A percentile compares a stretch with the other conserved stretches of the same genome.
phyloP scores from a whole-genome alignment of 352 stramenopile species.

The Pseudoperonospora humuli region DNA sequence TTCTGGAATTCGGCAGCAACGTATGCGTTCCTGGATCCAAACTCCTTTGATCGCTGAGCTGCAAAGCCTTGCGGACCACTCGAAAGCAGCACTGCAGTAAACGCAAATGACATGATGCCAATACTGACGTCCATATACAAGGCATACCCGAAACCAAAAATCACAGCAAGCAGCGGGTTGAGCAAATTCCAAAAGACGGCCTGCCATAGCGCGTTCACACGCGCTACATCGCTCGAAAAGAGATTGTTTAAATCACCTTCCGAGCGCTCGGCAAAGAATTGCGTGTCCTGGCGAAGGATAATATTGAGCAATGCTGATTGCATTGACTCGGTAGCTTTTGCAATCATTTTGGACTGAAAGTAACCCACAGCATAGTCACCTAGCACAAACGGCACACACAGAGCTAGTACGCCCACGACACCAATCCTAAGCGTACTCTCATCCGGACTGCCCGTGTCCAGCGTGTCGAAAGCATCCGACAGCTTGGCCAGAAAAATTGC shows the following conservation, averaged over 20 bases:
- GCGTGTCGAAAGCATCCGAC: conserved; percentile 62
- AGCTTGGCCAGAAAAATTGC: conserved; percentile 65
- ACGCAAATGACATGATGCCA: conserved; percentile 77
- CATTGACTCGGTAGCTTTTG: conserved; percentile 76
- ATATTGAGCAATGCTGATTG: conserved; percentile 68
- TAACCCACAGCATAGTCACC: conserved; percentile 83
- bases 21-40: conserved; percentile 83
- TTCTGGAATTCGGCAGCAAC: conserved; percentile 85
- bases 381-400: conserved; percentile 80
- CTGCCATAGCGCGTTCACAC: conserved; percentile 81
- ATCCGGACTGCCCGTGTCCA: conserved; percentile 31
- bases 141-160: conserved; percentile 81
- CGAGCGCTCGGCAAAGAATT: conserved; percentile 79
- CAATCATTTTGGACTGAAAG: conserved; percentile 89
- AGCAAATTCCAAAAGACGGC: conserved; percentile 86
- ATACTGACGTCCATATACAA: conserved; percentile 79
- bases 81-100: conserved; percentile 70
- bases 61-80: conserved; percentile 80
- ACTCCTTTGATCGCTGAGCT: conserved; percentile 76
- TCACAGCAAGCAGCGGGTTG: conserved; percentile 67
- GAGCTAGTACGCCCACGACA: conserved; percentile 62
- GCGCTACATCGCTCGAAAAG: conserved; percentile 80
- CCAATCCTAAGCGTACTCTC: conserved; percentile 53
- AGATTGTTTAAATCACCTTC: conserved; percentile 86
- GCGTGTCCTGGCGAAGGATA: conserved; percentile 69